Percentiles rank a stretch among this genome's conserved stretches.
Conservation (phyloP, 345 rosid species). For the Geranium brycei region DNA sequence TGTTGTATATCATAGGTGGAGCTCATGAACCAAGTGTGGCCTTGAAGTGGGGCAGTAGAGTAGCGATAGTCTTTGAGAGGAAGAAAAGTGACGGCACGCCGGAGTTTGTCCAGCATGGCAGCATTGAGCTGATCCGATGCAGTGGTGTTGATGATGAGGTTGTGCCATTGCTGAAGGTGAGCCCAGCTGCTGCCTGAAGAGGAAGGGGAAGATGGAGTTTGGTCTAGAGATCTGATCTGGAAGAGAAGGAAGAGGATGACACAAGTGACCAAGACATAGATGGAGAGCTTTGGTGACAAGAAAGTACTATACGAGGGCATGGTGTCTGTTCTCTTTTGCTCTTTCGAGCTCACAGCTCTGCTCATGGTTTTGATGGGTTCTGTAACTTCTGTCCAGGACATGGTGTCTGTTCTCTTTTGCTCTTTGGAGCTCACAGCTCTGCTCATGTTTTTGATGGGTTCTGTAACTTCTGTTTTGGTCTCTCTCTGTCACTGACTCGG, state of each 20-base stretch:
- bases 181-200: slow-evolving; percentile 6
- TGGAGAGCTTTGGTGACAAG: slow-evolving; percentile 15
- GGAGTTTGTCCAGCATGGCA: slow-evolving; percentile 29
- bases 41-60: slow-evolving; percentile 28
- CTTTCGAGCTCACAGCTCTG: background rate
- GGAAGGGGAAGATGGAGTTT: slow-evolving; percentile 12
- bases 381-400: no score
- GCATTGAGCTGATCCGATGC: slow-evolving; percentile 2
- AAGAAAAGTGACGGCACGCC: slow-evolving; percentile 41
- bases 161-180: slow-evolving; percentile 12
- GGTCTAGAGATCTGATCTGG: slow-evolving; percentile 23
- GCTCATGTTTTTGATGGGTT: background rate
- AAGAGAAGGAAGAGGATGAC: slow-evolving; percentile 19
- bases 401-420: no score
- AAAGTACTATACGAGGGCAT: background rate
- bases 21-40: slow-evolving; percentile 80
- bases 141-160: slow-evolving; percentile 7
- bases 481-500: no score
- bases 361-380: background rate
- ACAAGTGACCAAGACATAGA: slow-evolving; percentile 14
- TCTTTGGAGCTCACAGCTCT: background rate
- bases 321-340: no score
- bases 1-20: slow-evolving; percentile 45
- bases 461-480: no score
- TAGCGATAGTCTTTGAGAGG: slow-evolving; percentile 57